These are phyloP conservation scores for Kodamaea jinghongensis DNA, from an alignment of 805 yeast genomes.

Conservation along the genomic window DNA sequence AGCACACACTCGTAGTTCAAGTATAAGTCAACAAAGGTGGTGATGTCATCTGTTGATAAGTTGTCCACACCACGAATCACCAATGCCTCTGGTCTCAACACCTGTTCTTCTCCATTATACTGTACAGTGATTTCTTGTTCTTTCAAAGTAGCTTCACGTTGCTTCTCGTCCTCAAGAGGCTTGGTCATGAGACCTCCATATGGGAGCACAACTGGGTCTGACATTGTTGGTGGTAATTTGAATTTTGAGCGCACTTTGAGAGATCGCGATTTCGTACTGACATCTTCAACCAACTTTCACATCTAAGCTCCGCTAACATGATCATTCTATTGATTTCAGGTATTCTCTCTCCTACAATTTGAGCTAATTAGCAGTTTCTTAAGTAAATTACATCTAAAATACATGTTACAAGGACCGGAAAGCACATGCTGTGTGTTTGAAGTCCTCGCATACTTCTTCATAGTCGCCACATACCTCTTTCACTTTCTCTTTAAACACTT, in stretches of 20 bases:
- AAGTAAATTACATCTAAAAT: no score
- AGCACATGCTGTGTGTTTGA: no score
- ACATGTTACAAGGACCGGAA: no score
- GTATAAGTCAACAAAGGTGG: slow-evolving; percentile 50
- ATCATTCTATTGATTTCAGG: neutral
- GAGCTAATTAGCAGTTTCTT: no score
- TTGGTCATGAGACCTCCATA: slow-evolving; percentile 43
- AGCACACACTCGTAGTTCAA: slow-evolving; percentile 27
- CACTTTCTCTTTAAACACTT: no score
- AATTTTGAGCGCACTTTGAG: neutral
- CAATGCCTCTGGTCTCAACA: slow-evolving; percentile 46
- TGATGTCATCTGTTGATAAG: slow-evolving; percentile 58
- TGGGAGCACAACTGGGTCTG: slow-evolving; percentile 14
- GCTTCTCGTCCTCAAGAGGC: slow-evolving; percentile 38
- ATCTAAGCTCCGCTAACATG: neutral
- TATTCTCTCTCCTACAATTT: no score
- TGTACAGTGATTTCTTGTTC: slow-evolving; percentile 32
- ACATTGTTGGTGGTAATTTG: neutral
- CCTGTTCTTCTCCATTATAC: slow-evolving; percentile 30
- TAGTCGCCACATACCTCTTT: no score
- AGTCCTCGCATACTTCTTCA: no score
- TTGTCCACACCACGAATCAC: slow-evolving; percentile 61
- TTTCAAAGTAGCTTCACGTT: slow-evolving; percentile 26
- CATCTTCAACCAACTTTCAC: no score
- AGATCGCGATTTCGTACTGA: no score